Conservation (phyloP, 768 basidiomycete genomes). For the Amanita muscaria region DNA sequence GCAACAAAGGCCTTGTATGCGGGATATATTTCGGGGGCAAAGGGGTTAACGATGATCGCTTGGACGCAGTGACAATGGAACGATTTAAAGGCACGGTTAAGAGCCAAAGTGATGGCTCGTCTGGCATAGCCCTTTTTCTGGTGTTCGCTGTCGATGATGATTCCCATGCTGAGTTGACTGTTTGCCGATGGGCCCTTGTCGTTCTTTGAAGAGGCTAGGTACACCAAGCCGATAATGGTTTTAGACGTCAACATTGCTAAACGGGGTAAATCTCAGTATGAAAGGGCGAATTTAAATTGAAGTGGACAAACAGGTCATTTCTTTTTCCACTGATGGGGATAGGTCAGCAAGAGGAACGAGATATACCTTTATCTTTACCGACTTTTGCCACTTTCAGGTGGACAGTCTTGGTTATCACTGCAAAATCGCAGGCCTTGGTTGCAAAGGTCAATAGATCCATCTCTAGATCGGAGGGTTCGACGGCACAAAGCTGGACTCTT, state of each 20-base stretch:
- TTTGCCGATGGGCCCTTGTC: conserved; percentile 22
- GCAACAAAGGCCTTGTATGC: conserved; percentile 2
- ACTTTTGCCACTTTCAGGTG: not conserved
- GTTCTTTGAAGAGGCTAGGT: conserved; percentile 26
- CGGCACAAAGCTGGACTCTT: conserved; percentile 31
- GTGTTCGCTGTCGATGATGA: conserved; percentile 33
- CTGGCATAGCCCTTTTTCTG: conserved; percentile 36
- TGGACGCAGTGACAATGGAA: conserved; percentile 43
- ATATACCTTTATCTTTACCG: not conserved
- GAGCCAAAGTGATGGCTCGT: conserved; percentile 34
- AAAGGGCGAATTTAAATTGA: not conserved
- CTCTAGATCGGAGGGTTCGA: conserved; percentile 29
- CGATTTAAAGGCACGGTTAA: conserved; percentile 40
- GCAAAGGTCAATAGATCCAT: conserved; percentile 36
- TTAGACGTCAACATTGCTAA: not conserved
- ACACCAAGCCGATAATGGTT: conserved; percentile 33
- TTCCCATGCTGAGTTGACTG: conserved; percentile 46
- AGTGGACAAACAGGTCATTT: not conserved
- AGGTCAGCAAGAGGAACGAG: not conserved
- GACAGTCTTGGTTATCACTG: conserved; percentile 23
- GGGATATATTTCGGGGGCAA: conserved; percentile 29
- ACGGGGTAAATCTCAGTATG: not conserved
- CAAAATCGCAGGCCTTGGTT: conserved; percentile 29
- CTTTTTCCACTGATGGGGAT: not conserved
- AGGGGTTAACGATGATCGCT: conserved; percentile 43